Percentiles rank a stretch among this genome's conserved stretches.
phyloP scores from a whole-genome alignment of 371 early-diverging fungal species.

The Gilbertella persicaria region DNA sequence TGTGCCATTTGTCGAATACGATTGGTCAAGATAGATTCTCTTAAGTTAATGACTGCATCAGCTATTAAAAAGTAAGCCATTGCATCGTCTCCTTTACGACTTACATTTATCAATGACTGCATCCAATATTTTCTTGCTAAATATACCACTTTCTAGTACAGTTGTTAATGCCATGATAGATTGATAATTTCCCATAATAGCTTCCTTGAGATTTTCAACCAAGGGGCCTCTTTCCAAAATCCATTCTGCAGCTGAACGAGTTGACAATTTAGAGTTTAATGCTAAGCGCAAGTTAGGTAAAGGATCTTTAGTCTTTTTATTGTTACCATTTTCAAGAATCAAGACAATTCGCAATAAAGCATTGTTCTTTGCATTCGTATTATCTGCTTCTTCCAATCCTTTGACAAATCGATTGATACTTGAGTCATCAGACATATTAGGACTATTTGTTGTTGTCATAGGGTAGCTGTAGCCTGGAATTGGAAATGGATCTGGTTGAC shows the following conservation, averaged over 20 bases:
- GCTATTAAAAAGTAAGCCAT: slow-evolving; percentile 30
- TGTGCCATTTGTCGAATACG: slow-evolving; percentile 57
- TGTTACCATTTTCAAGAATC: slow-evolving; percentile 59
- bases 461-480: slow-evolving; percentile 38
- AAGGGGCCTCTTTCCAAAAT: slow-evolving; percentile 52
- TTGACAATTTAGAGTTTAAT: slow-evolving; percentile 34
- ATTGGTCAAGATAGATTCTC: slow-evolving; percentile 65
- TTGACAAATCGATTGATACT: slow-evolving; percentile 20
- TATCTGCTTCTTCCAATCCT: slow-evolving; percentile 50
- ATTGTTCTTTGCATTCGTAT: slow-evolving; percentile 46
- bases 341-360: slow-evolving; percentile 59
- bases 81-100: slow-evolving; percentile 6
- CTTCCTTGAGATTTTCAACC: slow-evolving; percentile 61
- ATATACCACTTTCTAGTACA: slow-evolving; percentile 56
- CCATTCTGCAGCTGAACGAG: slow-evolving; percentile 64
- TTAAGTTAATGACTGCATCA: slow-evolving; percentile 62
- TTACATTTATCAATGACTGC: slow-evolving; percentile 62
- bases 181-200: slow-evolving; percentile 68
- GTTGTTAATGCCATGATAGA: slow-evolving; percentile 54
- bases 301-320: not conserved
- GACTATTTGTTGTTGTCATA: slow-evolving; percentile 2
- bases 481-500: slow-evolving; percentile 51
- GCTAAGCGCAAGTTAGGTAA: slow-evolving; percentile 16
- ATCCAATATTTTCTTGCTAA: slow-evolving; percentile 59
- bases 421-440: slow-evolving; percentile 24